Evolutionary conservation across 2,329 filamentous ascomycete genomes (phyloP), one percentile per base, ranked within the genome.

Genomic region (Trichoderma oligosporum): DNA sequence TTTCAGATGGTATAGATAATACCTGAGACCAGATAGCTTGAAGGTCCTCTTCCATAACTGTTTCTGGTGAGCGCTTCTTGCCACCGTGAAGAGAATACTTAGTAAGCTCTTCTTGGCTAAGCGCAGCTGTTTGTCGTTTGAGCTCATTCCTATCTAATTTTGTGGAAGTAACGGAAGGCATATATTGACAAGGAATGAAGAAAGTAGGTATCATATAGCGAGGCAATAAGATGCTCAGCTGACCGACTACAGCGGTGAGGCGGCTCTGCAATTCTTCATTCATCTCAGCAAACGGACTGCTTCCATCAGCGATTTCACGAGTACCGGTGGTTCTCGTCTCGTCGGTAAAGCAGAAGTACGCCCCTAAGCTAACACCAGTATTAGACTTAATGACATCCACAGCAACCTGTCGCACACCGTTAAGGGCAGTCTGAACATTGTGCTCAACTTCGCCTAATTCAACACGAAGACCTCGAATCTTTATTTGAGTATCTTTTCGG

Each of bases 151-250:
- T 52, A 38, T 64, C 61, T 3, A 63, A 18, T 47, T 64, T 64
- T 7, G 51, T 56, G 8, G 63, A 63, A 4, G 62, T 60, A 14
- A 60, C 61, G n/a, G 52, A 44, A n/a, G 61, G 63, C 59, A 64
- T 63, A 24, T 60, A 61, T 7, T 14, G 9, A 51, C 62, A 63
- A 35, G 57, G 62, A 12, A 64, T 60, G n/a, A 61, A 64, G 36
- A 59, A 46, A 8, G 61, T 55, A 11, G 63, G 63, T 2, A 64
- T 38, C 63, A 64, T 64, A 55, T 64, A 64, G 4, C 39, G 38
- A 4, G 63, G 63, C 31, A 64, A 48, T 4, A 39, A 29, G n/a
- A 60, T 29, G 20, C 33, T 57, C 5, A 62, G 24, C 11, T 59
- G 35, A 2, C 57, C 58, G 11, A 57, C 42, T 5, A 60, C 52